phyloP scores from a whole-genome alignment of 306 rosid genomes.

The Glycine latifolia region DNA sequence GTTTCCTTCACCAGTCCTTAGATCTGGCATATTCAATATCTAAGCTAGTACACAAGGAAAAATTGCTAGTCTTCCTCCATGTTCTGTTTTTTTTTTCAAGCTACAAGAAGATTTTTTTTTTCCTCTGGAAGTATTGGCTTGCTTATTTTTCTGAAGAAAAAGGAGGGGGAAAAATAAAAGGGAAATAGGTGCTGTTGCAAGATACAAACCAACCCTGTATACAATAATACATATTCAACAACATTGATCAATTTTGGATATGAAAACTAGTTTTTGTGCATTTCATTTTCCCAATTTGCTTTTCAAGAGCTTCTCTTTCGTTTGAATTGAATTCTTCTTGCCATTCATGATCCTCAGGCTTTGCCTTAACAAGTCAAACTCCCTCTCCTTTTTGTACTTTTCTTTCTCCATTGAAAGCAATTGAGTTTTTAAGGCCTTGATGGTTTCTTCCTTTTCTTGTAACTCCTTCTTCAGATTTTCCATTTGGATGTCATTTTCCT shows the following conservation, averaged over 20 bases:
- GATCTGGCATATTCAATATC: not conserved
- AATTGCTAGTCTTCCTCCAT: conserved; percentile 27
- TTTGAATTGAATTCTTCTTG: conserved; percentile 55
- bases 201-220: conserved; percentile 40
- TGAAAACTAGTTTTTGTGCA: conserved; percentile 19
- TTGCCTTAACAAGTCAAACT: conserved; percentile 87
- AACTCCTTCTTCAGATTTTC: conserved; percentile 69
- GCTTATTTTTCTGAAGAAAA: conserved; percentile 39
- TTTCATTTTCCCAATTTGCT: conserved; percentile 48
- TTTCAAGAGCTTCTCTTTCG: conserved; percentile 52
- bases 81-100: not conserved
- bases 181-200: conserved; percentile 31
- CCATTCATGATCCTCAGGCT: conserved; percentile 83
- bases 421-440: conserved; percentile 54
- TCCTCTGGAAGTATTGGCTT: conserved; percentile 32
- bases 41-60: conserved; percentile 19
- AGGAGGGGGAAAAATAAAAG: not conserved
- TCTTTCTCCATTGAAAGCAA: conserved; percentile 68
- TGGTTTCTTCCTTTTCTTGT: conserved; percentile 71
- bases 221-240: conserved; percentile 21
- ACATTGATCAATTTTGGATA: conserved; percentile 29
- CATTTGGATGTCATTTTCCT: conserved; percentile 67
- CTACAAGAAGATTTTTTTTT: conserved; percentile 23
- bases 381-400: conserved; percentile 66
- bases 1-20: conserved; percentile 20